These are phyloP conservation scores for Pythium monospermum DNA, from an alignment of 352 stramenopile genomes.

Conservation along the genomic window DNA sequence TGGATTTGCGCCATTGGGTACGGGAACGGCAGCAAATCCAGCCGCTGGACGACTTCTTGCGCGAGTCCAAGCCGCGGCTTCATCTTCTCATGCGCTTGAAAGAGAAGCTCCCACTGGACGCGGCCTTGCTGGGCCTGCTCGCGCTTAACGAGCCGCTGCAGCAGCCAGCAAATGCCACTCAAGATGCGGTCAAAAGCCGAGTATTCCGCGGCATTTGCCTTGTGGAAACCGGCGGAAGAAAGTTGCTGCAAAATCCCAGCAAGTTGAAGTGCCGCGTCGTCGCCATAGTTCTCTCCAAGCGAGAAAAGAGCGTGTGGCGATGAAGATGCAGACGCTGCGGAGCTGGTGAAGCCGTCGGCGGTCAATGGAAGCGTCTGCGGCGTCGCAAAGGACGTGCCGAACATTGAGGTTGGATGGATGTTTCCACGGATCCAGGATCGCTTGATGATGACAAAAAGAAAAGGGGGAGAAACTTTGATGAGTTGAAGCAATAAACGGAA, in stretches of 20 bases:
- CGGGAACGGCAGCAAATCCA: conserved; percentile 32
- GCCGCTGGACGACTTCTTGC: conserved; percentile 44
- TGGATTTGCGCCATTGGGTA: conserved; percentile 42
- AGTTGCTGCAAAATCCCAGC: conserved; percentile 28
- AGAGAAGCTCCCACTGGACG: conserved; percentile 65
- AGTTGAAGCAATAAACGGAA: background rate
- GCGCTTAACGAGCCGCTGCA: conserved; percentile 50
- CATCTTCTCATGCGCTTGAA: conserved; percentile 61
- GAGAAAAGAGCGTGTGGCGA: conserved; percentile 6
- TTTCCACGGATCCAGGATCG: background rate
- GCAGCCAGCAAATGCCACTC: conserved; percentile 48
- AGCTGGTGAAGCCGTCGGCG: background rate
- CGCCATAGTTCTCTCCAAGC: conserved; percentile 18
- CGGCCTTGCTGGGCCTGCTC: conserved; percentile 34
- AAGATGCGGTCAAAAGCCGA: conserved; percentile 64
- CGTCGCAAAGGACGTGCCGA: background rate
- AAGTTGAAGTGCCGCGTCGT: conserved; percentile 19
- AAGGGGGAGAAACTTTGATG: background rate
- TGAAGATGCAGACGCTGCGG: conserved; percentile 1
- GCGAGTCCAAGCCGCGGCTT: conserved; percentile 60
- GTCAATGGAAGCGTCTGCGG: background rate
- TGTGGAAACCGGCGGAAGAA: conserved; percentile 35
- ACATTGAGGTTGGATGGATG: background rate
- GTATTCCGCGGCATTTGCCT: conserved; percentile 30
- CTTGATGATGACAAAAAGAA: background rate